phyloP scores from a whole-genome alignment of 2,329 filamentous ascomycete species.

The Paradendryphiella salina region DNA sequence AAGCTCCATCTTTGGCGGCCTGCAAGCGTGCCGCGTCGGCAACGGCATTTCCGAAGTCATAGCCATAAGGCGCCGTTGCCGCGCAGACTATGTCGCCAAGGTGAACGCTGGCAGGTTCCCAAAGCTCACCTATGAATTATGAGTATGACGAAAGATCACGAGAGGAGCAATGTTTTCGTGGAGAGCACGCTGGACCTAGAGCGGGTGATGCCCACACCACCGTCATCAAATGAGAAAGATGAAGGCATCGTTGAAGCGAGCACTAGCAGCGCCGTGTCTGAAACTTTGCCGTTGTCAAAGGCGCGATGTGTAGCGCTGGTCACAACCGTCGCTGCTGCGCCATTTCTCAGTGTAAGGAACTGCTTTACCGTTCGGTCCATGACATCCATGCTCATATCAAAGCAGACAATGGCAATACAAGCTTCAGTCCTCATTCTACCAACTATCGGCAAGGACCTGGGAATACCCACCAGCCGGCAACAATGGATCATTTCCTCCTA shows the following conservation, averaged over 20 bases:
- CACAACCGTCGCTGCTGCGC: conserved; percentile 19
- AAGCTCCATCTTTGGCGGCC: neutral
- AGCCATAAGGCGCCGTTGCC: neutral
- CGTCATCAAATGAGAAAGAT: neutral
- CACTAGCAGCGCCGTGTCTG: conserved; percentile 9
- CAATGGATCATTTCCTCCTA: conserved; percentile 72
- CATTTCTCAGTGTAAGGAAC: conserved; percentile 39
- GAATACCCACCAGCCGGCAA: conserved; percentile 61
- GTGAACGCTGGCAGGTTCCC: neutral
- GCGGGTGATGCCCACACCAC: neutral
- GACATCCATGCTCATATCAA: neutral
- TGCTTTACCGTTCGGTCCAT: too few relatives aligned
- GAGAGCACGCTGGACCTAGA: conserved; percentile 6
- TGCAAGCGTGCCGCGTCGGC: neutral
- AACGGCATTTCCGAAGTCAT: neutral
- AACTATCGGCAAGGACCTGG: conserved; percentile 60
- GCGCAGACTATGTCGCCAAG: neutral
- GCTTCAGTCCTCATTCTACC: conserved; percentile 65
- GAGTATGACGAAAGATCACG: conserved; percentile 1
- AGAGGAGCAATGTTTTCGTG: neutral
- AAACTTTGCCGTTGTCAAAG: conserved; percentile 36
- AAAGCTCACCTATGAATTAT: neutral
- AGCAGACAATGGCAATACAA: conserved; percentile 60
- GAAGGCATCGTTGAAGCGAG: neutral
- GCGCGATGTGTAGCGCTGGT: conserved; percentile 36